A percentile compares a stretch with the other conserved stretches of the same genome.
Conservation (phyloP, 2,329 filamentous ascomycete species). For the Chrysosporium queenslandicum region DNA sequence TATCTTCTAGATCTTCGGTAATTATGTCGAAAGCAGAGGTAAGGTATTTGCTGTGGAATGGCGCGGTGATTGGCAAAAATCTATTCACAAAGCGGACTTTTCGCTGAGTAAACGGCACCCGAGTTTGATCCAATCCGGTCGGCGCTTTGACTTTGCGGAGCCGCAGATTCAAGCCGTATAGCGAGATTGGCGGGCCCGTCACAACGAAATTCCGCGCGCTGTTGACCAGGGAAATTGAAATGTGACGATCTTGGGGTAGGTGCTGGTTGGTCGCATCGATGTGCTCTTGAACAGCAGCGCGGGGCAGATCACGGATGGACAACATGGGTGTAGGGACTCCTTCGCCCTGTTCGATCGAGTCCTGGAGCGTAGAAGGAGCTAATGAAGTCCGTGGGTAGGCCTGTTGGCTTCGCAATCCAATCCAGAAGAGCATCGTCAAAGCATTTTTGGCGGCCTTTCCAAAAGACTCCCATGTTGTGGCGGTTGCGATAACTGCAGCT, state of each 20-base stretch:
- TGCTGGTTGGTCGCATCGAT: slow-evolving; percentile 96
- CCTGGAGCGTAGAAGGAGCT: slow-evolving; percentile 78
- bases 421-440: slow-evolving; percentile 94
- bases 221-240: slow-evolving; percentile 90
- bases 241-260: slow-evolving; percentile 82
- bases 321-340: slow-evolving; percentile 96
- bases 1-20: slow-evolving; percentile 73
- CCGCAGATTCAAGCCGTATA: slow-evolving; percentile 92
- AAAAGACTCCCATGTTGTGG: slow-evolving; percentile 88
- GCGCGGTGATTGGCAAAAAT: slow-evolving; percentile 93
- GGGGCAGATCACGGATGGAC: slow-evolving; percentile 86
- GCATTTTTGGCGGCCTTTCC: slow-evolving; percentile 68
- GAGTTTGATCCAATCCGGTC: slow-evolving; percentile 91
- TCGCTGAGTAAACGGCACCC: slow-evolving; percentile 86
- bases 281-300: slow-evolving; percentile 84
- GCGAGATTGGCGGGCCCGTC: slow-evolving; percentile 85
- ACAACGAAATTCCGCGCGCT: slow-evolving; percentile 96
- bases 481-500: slow-evolving; percentile 80
- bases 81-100: slow-evolving; percentile 95
- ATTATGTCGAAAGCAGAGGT: slow-evolving; percentile 71
- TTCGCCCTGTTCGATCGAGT: slow-evolving; percentile 88
- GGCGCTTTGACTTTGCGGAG: slow-evolving; percentile 94
- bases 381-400: slow-evolving; percentile 92
- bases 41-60: slow-evolving; percentile 96
- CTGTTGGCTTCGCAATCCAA: slow-evolving; percentile 92